A percentile compares a stretch with the other conserved stretches of the same genome.
Conservation (phyloP, 2,329 filamentous ascomycete species). For the Colletotrichum sp. region DNA sequence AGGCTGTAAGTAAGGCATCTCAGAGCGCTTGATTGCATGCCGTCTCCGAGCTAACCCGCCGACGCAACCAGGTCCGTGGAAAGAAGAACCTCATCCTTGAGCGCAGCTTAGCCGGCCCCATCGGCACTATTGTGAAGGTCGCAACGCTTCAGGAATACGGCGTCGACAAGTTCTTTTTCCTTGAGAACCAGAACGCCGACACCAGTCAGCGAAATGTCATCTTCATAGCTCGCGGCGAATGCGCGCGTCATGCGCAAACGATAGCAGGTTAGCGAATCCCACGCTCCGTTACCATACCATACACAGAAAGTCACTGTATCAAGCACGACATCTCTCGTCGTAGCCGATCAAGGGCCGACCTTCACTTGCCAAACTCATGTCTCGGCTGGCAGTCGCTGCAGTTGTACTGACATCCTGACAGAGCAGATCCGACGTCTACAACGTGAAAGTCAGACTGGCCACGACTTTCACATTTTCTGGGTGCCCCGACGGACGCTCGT, state of each 20-base stretch:
- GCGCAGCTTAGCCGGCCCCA: conserved; percentile 84
- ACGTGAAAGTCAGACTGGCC: conserved; percentile 84
- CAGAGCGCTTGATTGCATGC: not conserved
- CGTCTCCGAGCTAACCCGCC: conserved; percentile 1
- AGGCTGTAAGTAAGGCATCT: conserved; percentile 76
- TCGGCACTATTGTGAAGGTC: conserved; percentile 93
- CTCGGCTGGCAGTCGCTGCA: conserved; percentile 35
- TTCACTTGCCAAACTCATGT: not conserved
- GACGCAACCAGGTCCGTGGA: conserved; percentile 76
- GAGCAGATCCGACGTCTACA: conserved; percentile 92
- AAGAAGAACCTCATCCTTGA: conserved; percentile 99
- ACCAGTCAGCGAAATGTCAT: conserved; percentile 94
- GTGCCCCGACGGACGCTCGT: conserved; percentile 90
- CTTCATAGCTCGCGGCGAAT: conserved; percentile 91
- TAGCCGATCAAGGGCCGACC: not conserved
- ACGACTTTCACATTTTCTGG: conserved; percentile 98
- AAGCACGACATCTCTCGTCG: not conserved
- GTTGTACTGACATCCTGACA: conserved; percentile 44
- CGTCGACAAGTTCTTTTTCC: conserved; percentile 95
- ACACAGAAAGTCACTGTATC: not conserved
- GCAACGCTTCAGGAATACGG: conserved; percentile 96
- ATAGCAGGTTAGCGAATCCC: conserved; percentile 77
- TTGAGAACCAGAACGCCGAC: conserved; percentile 95
- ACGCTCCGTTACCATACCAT: not conserved
- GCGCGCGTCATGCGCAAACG: conserved; percentile 78